These are phyloP conservation scores for Metschnikowia continentalis DNA, from an alignment of 805 yeast genomes.

Conservation along the genomic window DNA sequence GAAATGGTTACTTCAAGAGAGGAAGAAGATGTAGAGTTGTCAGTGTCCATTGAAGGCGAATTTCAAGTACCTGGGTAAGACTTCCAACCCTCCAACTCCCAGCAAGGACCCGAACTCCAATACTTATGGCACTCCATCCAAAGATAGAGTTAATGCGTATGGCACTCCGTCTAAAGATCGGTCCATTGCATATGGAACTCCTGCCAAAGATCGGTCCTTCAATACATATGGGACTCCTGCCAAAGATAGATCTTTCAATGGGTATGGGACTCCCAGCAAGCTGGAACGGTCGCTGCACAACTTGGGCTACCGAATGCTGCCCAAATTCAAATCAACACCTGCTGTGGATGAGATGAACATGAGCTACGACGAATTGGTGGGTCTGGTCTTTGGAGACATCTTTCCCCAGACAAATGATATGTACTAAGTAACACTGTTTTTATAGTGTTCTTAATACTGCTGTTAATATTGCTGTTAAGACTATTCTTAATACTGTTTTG, in stretches of 20 bases:
- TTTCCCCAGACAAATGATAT: too few species aligned
- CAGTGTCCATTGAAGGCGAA: too few species aligned
- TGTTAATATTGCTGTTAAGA: too few species aligned
- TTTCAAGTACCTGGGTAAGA: not conserved
- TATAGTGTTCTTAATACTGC: too few species aligned
- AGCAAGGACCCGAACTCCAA: not conserved
- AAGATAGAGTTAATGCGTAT: not conserved
- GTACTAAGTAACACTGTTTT: too few species aligned
- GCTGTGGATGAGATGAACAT: slow-evolving; percentile 9
- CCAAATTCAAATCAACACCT: slow-evolving; percentile 12
- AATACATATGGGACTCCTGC: not conserved
- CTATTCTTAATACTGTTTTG: too few species aligned
- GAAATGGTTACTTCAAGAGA: too few species aligned
- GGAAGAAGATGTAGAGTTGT: too few species aligned
- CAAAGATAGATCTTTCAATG: not conserved
- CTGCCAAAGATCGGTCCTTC: not conserved
- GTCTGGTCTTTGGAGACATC: too few species aligned
- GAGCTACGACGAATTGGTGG: too few species aligned
- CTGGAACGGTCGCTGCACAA: slow-evolving; percentile 4
- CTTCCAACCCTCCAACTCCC: not conserved
- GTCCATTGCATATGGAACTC: not conserved
- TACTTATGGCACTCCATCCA: not conserved
- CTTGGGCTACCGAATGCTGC: slow-evolving; percentile 2
- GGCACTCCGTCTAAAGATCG: not conserved
- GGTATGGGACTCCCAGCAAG: slow-evolving; percentile 10